Percentiles rank a stretch among this genome's conserved stretches.
These are phyloP conservation scores for Phaseolus coccineus DNA, from an alignment of 331 rosid genomes.

Conservation along the genomic window DNA sequence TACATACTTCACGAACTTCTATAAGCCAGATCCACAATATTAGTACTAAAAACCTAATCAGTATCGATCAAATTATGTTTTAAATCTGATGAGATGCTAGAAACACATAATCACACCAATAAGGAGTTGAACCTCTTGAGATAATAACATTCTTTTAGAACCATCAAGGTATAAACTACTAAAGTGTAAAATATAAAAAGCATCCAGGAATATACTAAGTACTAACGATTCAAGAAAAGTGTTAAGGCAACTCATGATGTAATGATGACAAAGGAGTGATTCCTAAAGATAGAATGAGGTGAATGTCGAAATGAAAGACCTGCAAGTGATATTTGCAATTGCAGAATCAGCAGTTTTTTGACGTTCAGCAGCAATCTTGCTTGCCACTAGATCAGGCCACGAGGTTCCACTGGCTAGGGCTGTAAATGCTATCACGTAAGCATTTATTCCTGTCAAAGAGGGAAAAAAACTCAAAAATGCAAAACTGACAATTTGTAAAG, in stretches of 20 bases:
- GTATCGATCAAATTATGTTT: slow-evolving; percentile 1
- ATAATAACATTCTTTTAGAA: not conserved
- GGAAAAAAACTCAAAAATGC: slow-evolving; percentile 22
- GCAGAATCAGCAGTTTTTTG: slow-evolving; percentile 96
- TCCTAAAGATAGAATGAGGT: slow-evolving; percentile 37
- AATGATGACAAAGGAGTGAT: slow-evolving; percentile 37
- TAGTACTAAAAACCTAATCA: not conserved
- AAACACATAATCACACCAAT: slow-evolving; percentile 30
- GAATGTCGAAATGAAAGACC: slow-evolving; percentile 58
- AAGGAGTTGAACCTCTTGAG: slow-evolving; percentile 19
- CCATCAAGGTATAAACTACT: slow-evolving; percentile 7
- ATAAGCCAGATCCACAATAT: slow-evolving; percentile 18
- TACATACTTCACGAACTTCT: slow-evolving; percentile 18
- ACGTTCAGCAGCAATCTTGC: slow-evolving; percentile 98
- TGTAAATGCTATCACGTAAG: slow-evolving; percentile 94
- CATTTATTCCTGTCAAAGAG: slow-evolving; percentile 76
- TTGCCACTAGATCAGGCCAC: slow-evolving; percentile 99
- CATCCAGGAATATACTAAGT: slow-evolving; percentile 24
- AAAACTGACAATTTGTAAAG: slow-evolving; percentile 6
- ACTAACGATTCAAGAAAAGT: slow-evolving; percentile 31
- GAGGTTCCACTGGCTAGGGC: slow-evolving; percentile 97
- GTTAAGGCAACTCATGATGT: slow-evolving; percentile 29
- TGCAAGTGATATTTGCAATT: slow-evolving; percentile 98
- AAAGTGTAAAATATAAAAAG: slow-evolving; percentile 5
- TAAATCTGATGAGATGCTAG: slow-evolving; percentile 24